Evolutionary conservation across 176 grass and related monocot genomes (phyloP).

Genomic region (Oryza longistaminata): DNA sequence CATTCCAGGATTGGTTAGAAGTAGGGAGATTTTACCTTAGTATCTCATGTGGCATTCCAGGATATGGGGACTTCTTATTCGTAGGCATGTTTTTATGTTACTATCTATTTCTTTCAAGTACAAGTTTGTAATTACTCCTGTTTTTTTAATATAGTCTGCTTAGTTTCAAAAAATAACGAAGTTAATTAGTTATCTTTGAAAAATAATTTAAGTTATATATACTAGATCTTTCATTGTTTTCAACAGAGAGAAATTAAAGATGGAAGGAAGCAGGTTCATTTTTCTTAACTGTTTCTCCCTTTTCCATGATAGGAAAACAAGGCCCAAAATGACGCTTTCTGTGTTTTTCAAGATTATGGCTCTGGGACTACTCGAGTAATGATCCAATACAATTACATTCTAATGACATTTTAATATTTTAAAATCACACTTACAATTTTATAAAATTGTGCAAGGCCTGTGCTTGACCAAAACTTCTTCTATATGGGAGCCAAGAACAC

Average conservation of each 20-base stretch:
- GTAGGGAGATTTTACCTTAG: too few relatives aligned
- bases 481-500: constrained; percentile 86
- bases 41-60: too few relatives aligned
- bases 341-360: constrained; percentile 73
- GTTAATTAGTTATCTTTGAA: background rate
- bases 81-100: too few relatives aligned
- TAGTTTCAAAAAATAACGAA: background rate
- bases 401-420: background rate
- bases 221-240: background rate
- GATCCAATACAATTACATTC: constrained; percentile 3
- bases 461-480: constrained; percentile 95
- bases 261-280: background rate
- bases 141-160: too few relatives aligned
- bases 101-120: too few relatives aligned
- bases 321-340: constrained; percentile 62
- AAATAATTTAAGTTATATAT: background rate
- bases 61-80: too few relatives aligned
- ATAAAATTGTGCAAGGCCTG: constrained; percentile 55
- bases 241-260: background rate
- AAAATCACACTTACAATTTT: background rate
- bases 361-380: constrained; percentile 75
- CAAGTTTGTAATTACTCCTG: too few relatives aligned
- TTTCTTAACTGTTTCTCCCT: background rate
- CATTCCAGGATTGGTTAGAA: too few relatives aligned
- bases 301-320: constrained; percentile 64